phyloP scores from a whole-genome alignment of 75 land plant genomes.

The Pseudotsuga menziesii region DNA sequence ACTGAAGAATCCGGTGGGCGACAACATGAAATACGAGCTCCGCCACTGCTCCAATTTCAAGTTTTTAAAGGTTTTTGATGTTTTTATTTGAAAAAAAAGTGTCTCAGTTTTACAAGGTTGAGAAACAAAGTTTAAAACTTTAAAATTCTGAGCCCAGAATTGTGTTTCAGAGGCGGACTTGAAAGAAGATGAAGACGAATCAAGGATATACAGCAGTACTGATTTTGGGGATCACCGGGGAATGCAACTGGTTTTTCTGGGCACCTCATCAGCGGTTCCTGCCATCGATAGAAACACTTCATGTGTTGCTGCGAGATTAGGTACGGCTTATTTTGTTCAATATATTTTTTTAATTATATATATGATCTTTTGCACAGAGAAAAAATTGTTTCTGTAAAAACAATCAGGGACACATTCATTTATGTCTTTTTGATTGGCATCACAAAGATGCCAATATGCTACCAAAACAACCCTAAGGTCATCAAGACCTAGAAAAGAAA shows the following conservation, averaged over 20 bases:
- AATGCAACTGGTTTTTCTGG: slow-evolving; percentile 39
- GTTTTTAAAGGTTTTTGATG: not conserved
- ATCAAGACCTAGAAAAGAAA: too few species aligned
- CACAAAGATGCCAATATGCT: too few species aligned
- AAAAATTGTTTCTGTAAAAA: too few species aligned
- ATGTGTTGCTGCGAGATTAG: slow-evolving; percentile 35
- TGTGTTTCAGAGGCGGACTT: not conserved
- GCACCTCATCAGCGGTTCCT: slow-evolving; percentile 43
- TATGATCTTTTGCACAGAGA: too few species aligned
- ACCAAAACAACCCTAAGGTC: too few species aligned
- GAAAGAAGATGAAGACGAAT: not conserved
- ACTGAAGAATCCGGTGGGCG: not conserved
- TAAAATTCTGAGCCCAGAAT: not conserved
- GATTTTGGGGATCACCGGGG: slow-evolving; percentile 33
- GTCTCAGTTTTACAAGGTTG: not conserved
- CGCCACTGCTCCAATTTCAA: not conserved
- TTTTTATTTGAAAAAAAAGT: not conserved
- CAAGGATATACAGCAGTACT: slow-evolving; percentile 1
- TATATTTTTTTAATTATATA: too few species aligned
- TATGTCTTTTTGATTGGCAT: too few species aligned
- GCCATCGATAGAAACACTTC: slow-evolving; percentile 33
- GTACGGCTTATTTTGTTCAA: slow-evolving; percentile 10
- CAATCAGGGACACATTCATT: too few species aligned
- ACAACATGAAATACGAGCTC: not conserved
- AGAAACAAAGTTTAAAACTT: not conserved